These are phyloP conservation scores for Calonectria montana DNA, from an alignment of 2,329 filamentous ascomycete species.

Conservation along the genomic window DNA sequence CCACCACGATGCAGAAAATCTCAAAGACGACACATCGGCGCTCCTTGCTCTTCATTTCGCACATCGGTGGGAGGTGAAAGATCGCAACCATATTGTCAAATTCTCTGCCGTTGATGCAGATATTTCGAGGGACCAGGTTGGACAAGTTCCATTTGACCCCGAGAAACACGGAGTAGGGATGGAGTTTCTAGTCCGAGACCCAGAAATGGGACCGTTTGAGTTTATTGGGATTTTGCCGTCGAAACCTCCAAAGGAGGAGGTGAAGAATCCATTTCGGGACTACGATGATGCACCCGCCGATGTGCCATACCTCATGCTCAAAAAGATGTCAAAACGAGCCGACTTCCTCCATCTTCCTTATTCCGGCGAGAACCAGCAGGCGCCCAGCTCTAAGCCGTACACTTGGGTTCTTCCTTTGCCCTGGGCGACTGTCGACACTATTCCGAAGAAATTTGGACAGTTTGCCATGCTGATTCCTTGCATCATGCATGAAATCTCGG, in stretches of 20 bases:
- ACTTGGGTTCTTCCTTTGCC: conserved; percentile 57
- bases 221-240: conserved; percentile 54
- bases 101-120: conserved; percentile 45
- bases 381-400: conserved; percentile 55
- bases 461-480: conserved; percentile 77
- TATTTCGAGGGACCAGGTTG: conserved; percentile 47
- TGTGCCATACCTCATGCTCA: conserved; percentile 61
- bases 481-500: conserved; percentile 76
- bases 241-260: conserved; percentile 56
- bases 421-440: conserved; percentile 61
- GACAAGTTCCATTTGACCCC: conserved; percentile 41
- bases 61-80: conserved; percentile 56
- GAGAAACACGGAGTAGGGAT: conserved; percentile 32
- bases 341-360: conserved; percentile 67
- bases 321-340: conserved; percentile 63
- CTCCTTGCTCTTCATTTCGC: conserved; percentile 61
- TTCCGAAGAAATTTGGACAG: conserved; percentile 57
- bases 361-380: conserved; percentile 8
- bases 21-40: conserved; percentile 57
- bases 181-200: conserved; percentile 56
- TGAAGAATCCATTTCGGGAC: conserved; percentile 51
- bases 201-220: conserved; percentile 49
- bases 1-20: conserved; percentile 19
- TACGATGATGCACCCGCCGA: conserved; percentile 56
- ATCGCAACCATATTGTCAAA: conserved; percentile 57